Conservation (phyloP, 2,329 filamentous ascomycete species). For the Epichloe baconii region DNA sequence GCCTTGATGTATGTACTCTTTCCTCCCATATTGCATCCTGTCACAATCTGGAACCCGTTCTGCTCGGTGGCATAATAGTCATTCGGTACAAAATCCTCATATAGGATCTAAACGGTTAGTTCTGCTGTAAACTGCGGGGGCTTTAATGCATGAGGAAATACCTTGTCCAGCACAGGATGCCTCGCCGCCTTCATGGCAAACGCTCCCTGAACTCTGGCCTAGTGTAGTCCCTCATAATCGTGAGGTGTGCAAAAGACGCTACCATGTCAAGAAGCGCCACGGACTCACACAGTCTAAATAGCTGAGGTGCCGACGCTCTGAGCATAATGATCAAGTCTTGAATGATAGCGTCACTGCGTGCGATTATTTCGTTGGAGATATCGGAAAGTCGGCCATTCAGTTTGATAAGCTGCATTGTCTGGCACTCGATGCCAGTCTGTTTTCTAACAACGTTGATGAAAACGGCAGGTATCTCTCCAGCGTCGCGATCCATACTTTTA, state of each 20-base stretch:
- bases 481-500: slow-evolving; percentile 47
- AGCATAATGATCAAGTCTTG: slow-evolving; percentile 59
- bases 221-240: slow-evolving; percentile 45
- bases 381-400: slow-evolving; percentile 65
- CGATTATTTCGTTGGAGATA: slow-evolving; percentile 70
- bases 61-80: slow-evolving; percentile 76
- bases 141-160: slow-evolving; percentile 10
- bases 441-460: slow-evolving; percentile 68
- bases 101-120: slow-evolving; percentile 35
- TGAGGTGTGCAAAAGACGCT: slow-evolving; percentile 60
- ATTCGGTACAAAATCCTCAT: slow-evolving; percentile 66
- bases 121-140: slow-evolving; percentile 7
- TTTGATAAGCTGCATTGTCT: slow-evolving; percentile 75
- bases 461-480: slow-evolving; percentile 42
- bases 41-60: slow-evolving; percentile 81
- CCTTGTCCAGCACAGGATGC: slow-evolving; percentile 68
- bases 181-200: slow-evolving; percentile 62
- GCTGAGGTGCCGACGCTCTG: slow-evolving; percentile 52
- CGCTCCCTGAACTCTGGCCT: slow-evolving; percentile 54
- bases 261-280: slow-evolving; percentile 84
- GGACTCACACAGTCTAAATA: slow-evolving; percentile 79
- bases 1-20: slow-evolving; percentile 92
- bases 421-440: slow-evolving; percentile 70
- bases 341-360: slow-evolving; percentile 68
- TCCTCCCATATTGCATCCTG: slow-evolving; percentile 95